Evolutionary conservation across 352 stramenopile genomes (phyloP).

Genomic region (Elongisporangium prolatum): DNA sequence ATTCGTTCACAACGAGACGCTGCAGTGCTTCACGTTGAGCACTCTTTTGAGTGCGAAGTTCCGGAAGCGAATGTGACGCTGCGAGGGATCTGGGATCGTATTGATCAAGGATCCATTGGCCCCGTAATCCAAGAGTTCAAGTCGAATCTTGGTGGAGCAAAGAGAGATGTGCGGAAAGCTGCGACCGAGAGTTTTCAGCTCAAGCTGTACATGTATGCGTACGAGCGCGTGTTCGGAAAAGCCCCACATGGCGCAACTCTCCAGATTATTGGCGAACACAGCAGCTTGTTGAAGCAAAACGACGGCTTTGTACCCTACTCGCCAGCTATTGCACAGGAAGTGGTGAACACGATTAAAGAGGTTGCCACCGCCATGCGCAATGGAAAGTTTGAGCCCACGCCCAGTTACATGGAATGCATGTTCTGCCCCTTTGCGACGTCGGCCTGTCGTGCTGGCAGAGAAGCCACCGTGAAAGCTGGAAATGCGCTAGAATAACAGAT

Average conservation of each 20-base stretch:
- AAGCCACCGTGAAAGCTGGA: constrained; percentile 1
- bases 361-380: constrained; percentile 30
- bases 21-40: constrained; percentile 50
- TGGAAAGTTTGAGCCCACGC: constrained; percentile 47
- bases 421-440: constrained; percentile 73
- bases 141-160: constrained; percentile 54
- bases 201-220: constrained; percentile 81
- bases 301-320: constrained; percentile 43
- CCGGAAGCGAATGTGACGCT: constrained; percentile 46
- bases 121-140: constrained; percentile 83
- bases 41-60: constrained; percentile 51
- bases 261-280: constrained; percentile 42
- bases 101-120: constrained; percentile 29
- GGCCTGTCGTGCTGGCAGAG: constrained; percentile 31
- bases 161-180: constrained; percentile 45
- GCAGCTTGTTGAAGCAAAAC: constrained; percentile 1
- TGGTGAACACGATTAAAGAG: constrained; percentile 29
- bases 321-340: constrained; percentile 20
- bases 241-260: constrained; percentile 48
- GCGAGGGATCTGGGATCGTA: constrained; percentile 72
- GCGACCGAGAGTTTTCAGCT: constrained; percentile 74
- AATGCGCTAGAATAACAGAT: background rate
- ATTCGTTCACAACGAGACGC: constrained; percentile 27
- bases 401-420: constrained; percentile 54
- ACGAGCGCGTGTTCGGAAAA: constrained; percentile 45